phyloP scores from a whole-genome alignment of 1,284 basidiomycete species.

The Cronartium ribicola region DNA sequence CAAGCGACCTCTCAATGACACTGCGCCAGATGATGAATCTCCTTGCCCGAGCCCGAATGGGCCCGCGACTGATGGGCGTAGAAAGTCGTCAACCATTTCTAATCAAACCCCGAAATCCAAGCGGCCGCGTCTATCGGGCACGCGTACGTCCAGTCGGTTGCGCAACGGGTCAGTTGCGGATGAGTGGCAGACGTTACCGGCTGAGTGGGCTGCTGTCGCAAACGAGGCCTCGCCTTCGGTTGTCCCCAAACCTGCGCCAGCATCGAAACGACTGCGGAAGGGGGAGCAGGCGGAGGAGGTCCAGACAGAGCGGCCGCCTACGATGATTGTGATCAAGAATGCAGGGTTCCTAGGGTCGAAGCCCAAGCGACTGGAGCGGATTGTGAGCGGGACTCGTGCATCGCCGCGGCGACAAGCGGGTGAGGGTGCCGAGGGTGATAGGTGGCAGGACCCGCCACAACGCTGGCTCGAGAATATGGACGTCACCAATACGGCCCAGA shows the following conservation, averaged over 20 bases:
- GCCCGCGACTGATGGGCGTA: not conserved
- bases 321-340: conserved; percentile 28
- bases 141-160: conserved; percentile 20
- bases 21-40: not conserved
- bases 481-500: not conserved
- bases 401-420: not conserved
- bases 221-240: not conserved
- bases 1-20: conserved; percentile 9
- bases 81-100: not conserved
- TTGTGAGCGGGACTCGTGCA: conserved; percentile 12
- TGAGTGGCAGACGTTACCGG: not conserved
- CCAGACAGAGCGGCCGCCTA: conserved; percentile 7
- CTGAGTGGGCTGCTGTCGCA: not conserved
- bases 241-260: not conserved
- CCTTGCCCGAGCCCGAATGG: not conserved
- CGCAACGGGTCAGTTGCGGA: conserved; percentile 9
- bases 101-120: conserved; percentile 10
- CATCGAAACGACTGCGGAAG: too few species aligned
- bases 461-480: conserved; percentile 30
- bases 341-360: not conserved
- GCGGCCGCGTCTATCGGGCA: conserved; percentile 14
- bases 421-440: conserved; percentile 8
- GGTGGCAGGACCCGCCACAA: conserved; percentile 25
- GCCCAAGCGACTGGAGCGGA: not conserved
- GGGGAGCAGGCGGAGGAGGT: too few species aligned